These are phyloP conservation scores for Ogataea parapolymorpha DNA, from an alignment of 805 yeast species.

Conservation along the genomic window DNA sequence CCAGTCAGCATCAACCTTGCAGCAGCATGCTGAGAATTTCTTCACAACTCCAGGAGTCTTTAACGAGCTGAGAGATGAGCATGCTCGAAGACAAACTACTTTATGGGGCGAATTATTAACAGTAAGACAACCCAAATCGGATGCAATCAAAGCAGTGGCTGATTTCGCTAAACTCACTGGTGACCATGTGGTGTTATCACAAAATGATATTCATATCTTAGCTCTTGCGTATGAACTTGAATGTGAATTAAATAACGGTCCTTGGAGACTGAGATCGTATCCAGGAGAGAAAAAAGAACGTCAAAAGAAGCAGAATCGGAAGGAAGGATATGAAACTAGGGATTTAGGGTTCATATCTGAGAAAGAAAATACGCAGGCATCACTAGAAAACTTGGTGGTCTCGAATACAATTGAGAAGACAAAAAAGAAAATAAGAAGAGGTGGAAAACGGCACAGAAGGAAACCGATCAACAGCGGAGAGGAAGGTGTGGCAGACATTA, in stretches of 20 bases:
- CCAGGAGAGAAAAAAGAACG: constrained; percentile 59
- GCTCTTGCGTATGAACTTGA: constrained; percentile 91
- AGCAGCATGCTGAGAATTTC: constrained; percentile 65
- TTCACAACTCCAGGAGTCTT: constrained; percentile 91
- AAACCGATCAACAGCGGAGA: constrained; percentile 29
- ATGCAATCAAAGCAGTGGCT: constrained; percentile 59
- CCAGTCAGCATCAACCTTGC: constrained; percentile 71
- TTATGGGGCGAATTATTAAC: constrained; percentile 75
- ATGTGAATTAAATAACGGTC: constrained; percentile 63
- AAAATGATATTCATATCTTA: constrained; percentile 87
- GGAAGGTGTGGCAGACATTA: background rate
- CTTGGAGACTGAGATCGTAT: constrained; percentile 61
- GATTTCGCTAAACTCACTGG: constrained; percentile 87
- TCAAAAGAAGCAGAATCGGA: constrained; percentile 11
- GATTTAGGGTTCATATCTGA: constrained; percentile 4
- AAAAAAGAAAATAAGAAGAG: constrained; percentile 54
- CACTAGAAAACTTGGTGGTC: constrained; percentile 1
- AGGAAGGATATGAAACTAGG: constrained; percentile 8
- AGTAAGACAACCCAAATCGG: constrained; percentile 74
- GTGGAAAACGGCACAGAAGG: constrained; percentile 62
- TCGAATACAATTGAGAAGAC: constrained; percentile 14
- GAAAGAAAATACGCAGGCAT: constrained; percentile 6
- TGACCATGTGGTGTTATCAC: constrained; percentile 81
- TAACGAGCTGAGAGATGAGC: constrained; percentile 81
- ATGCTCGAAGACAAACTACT: constrained; percentile 70